A percentile compares a stretch with the other conserved stretches of the same genome.
phyloP scores from a whole-genome alignment of 1,139 yeast species.

The Wickerhamomyces sp. region DNA sequence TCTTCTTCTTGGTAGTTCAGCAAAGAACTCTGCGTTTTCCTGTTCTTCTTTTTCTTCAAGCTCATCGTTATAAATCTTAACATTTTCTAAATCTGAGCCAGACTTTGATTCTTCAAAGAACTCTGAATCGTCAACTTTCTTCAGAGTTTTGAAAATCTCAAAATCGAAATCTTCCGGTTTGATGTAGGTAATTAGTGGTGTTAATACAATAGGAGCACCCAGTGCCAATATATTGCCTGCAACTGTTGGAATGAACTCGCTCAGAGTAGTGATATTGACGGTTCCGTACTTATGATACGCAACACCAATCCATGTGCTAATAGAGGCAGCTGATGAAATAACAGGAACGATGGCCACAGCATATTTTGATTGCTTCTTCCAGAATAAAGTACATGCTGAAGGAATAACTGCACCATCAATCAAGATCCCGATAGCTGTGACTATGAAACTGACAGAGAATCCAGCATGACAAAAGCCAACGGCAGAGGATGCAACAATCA shows the following conservation, averaged over 20 bases:
- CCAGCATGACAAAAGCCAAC: constrained; percentile 30
- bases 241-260: constrained; percentile 29
- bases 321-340: constrained; percentile 22
- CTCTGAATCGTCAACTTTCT: constrained; percentile 22
- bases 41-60: neutral
- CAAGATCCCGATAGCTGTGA: constrained; percentile 34
- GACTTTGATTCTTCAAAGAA: constrained; percentile 16
- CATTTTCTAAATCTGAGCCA: too few relatives aligned
- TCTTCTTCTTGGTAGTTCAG: too few relatives aligned
- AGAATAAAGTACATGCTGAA: constrained; percentile 30
- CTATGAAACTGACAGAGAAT: constrained; percentile 30
- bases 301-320: constrained; percentile 31
- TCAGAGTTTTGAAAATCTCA: constrained; percentile 24
- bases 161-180: constrained; percentile 33
- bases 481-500: constrained; percentile 28
- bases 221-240: constrained; percentile 32
- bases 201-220: constrained; percentile 22
- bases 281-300: constrained; percentile 22
- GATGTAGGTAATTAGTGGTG: constrained; percentile 28
- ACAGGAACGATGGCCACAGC: constrained; percentile 1
- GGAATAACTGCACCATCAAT: constrained; percentile 34
- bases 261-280: constrained; percentile 23
- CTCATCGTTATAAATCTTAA: constrained; percentile 15
- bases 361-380: constrained; percentile 25
- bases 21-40: too few relatives aligned